Percentiles rank a stretch among this genome's conserved stretches.
Evolutionary conservation across 495 filamentous ascomycete genomes (phyloP).

Genomic region (Podospora conica): DNA sequence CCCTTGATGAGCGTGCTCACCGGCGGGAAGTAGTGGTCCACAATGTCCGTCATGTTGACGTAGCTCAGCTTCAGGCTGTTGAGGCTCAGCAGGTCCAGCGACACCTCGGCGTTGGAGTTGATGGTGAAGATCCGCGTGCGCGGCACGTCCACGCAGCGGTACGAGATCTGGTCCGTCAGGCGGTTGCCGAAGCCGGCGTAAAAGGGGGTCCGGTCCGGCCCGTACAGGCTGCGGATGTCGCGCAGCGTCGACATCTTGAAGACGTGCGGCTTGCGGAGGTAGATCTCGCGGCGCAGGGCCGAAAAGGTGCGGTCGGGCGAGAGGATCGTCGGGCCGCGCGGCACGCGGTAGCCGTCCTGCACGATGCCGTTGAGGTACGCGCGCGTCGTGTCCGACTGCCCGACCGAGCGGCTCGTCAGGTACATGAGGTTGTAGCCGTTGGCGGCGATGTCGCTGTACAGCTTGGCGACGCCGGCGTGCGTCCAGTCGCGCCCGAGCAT

Average conservation of each 20-base stretch:
- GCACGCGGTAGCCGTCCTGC: slow-evolving; percentile 81
- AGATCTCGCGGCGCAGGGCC: slow-evolving; percentile 89
- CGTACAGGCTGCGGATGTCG: slow-evolving; percentile 86
- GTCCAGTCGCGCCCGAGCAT: slow-evolving; percentile 99
- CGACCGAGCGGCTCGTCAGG: slow-evolving; percentile 87
- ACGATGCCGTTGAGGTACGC: slow-evolving; percentile 84
- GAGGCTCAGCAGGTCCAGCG: slow-evolving; percentile 80
- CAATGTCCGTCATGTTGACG: slow-evolving; percentile 88
- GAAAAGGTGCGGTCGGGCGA: slow-evolving; percentile 94
- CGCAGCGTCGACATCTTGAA: slow-evolving; percentile 99
- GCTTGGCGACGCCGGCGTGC: slow-evolving; percentile 89
- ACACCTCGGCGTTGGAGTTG: slow-evolving; percentile 95
- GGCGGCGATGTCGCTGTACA: slow-evolving; percentile 90
- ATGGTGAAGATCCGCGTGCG: slow-evolving; percentile 95
- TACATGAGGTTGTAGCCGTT: slow-evolving; percentile 99
- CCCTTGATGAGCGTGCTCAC: slow-evolving; percentile 67
- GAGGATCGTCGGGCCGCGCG: slow-evolving; percentile 87
- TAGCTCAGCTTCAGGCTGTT: slow-evolving; percentile 97
- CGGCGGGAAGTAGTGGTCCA: slow-evolving; percentile 95
- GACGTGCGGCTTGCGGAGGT: slow-evolving; percentile 92
- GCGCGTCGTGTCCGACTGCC: slow-evolving; percentile 85
- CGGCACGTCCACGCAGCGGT: slow-evolving; percentile 91
- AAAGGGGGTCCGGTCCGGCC: slow-evolving; percentile 73
- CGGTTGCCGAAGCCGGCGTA: slow-evolving; percentile 97
- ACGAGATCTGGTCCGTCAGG: slow-evolving; percentile 92